Percentiles rank a stretch among this genome's conserved stretches.
These are phyloP conservation scores for Xylaria nigripes DNA, from an alignment of 495 filamentous ascomycete genomes.

Conservation along the genomic window DNA sequence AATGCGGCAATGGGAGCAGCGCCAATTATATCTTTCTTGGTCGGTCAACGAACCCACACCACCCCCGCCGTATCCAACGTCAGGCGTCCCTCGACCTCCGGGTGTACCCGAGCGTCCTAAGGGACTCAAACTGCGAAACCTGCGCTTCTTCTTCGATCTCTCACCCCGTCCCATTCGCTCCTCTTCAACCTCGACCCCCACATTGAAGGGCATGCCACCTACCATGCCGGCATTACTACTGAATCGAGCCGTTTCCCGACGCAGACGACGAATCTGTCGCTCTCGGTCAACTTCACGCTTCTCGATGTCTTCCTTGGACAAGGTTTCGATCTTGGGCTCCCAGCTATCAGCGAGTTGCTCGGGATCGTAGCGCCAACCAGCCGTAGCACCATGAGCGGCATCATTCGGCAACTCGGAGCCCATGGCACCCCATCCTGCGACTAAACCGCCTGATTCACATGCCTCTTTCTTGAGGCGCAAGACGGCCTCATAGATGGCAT, in stretches of 20 bases:
- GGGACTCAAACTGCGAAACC: constrained; percentile 84
- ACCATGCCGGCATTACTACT: constrained; percentile 73
- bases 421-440: constrained; percentile 60
- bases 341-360: constrained; percentile 85
- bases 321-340: constrained; percentile 84
- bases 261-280: constrained; percentile 73
- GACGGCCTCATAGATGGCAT: constrained; percentile 95
- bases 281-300: constrained; percentile 93
- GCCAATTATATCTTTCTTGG: constrained; percentile 76
- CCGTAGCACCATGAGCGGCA: constrained; percentile 65
- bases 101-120: constrained; percentile 58
- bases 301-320: constrained; percentile 96
- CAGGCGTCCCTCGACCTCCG: constrained; percentile 63
- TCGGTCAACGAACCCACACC: constrained; percentile 64
- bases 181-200: constrained; percentile 55
- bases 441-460: constrained; percentile 75
- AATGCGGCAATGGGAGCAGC: constrained; percentile 81
- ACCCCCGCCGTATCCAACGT: constrained; percentile 55
- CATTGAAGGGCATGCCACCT: constrained; percentile 51
- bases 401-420: constrained; percentile 83
- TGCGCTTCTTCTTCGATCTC: constrained; percentile 84
- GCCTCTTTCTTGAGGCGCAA: constrained; percentile 92
- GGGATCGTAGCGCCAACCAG: constrained; percentile 90
- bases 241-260: constrained; percentile 87
- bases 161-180: constrained; percentile 75